Evolutionary conservation across 2,329 filamentous ascomycete genomes (phyloP).

Genomic region (Boeremia exigua): DNA sequence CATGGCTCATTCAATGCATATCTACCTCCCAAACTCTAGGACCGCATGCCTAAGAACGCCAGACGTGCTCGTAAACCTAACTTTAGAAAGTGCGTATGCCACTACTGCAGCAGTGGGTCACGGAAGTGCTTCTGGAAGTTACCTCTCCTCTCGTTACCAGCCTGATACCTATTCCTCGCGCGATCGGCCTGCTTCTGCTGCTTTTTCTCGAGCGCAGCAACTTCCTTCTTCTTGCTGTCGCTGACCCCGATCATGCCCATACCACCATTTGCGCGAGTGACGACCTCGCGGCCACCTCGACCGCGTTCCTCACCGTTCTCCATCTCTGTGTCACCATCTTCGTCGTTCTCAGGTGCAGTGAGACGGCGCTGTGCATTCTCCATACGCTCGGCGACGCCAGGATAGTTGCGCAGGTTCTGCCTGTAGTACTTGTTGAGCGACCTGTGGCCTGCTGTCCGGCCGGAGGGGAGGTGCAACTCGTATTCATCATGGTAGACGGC

Average conservation of each 20-base stretch:
- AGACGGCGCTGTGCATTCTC: conserved; percentile 71
- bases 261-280: conserved; percentile 74
- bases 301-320: conserved; percentile 30
- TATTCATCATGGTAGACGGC: conserved; percentile 91
- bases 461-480: conserved; percentile 90
- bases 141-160: conserved; percentile 72
- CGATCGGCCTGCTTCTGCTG: conserved; percentile 70
- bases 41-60: conserved; percentile 11
- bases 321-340: conserved; percentile 37
- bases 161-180: conserved; percentile 65
- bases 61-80: conserved; percentile 6
- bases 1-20: conserved; percentile 10
- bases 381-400: conserved; percentile 76
- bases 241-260: conserved; percentile 78
- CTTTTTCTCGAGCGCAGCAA: conserved; percentile 70
- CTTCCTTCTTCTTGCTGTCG: conserved; percentile 74
- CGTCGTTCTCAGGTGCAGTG: conserved; percentile 56
- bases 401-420: conserved; percentile 88
- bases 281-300: conserved; percentile 49
- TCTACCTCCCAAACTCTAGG: conserved; percentile 3
- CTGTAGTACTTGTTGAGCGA: conserved; percentile 87
- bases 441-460: conserved; percentile 87
- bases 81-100: neutral
- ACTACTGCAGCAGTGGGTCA: conserved; percentile 61
- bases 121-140: conserved; percentile 82